Conservation (phyloP, 371 early-diverging fungal genomes). For the Enterocytospora artemiae region DNA sequence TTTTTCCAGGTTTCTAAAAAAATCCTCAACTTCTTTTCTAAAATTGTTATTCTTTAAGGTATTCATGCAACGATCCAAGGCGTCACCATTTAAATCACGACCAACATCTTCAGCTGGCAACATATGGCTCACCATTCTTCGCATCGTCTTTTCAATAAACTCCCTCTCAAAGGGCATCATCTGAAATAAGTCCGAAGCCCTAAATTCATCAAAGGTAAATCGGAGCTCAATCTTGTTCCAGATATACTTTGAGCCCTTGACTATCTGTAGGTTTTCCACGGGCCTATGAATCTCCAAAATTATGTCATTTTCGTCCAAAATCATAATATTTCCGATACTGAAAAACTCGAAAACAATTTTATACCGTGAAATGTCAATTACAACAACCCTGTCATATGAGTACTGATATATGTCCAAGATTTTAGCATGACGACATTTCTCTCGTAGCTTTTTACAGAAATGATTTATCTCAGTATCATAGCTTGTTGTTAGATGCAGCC, state of each 20-base stretch:
- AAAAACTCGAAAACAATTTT: conserved; percentile 57
- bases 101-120: too few relatives aligned
- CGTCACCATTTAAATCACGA: too few relatives aligned
- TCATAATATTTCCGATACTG: conserved; percentile 56
- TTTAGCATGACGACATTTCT: conserved; percentile 40
- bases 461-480: conserved; percentile 53
- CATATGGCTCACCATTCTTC: background rate
- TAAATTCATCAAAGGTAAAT: conserved; percentile 28
- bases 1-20: conserved; percentile 19
- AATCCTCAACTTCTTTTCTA: conserved; percentile 30
- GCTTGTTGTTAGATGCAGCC: conserved; percentile 51
- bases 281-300: conserved; percentile 45
- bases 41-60: conserved; percentile 15
- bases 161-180: conserved; percentile 45
- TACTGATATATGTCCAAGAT: conserved; percentile 51
- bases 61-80: too few relatives aligned
- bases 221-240: conserved; percentile 45
- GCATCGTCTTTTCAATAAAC: conserved; percentile 3
- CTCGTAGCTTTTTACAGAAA: conserved; percentile 52
- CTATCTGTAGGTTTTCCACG: conserved; percentile 38
- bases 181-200: conserved; percentile 7
- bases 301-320: conserved; percentile 47
- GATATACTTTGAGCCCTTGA: conserved; percentile 44
- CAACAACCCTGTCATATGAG: conserved; percentile 56
- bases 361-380: conserved; percentile 39